These are phyloP conservation scores for Aureobasidium sp. DNA, from an alignment of 2,329 filamentous ascomycete genomes.

Conservation along the genomic window DNA sequence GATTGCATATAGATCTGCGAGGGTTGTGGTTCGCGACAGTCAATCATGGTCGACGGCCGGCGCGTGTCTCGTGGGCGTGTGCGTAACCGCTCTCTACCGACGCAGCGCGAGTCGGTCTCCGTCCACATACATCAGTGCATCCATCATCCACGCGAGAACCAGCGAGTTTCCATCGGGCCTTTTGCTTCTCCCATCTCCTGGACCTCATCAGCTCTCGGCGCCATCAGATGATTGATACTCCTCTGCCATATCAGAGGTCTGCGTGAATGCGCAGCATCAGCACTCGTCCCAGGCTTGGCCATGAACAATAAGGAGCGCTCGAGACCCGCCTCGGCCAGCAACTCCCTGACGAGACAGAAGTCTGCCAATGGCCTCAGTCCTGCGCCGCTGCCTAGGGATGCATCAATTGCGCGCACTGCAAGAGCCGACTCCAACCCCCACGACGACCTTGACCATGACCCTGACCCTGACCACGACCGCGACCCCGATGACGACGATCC, in stretches of 20 bases:
- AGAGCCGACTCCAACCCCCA: slow-evolving; percentile 19
- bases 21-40: not conserved
- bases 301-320: slow-evolving; percentile 16
- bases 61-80: not conserved
- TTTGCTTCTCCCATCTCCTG: not conserved
- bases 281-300: slow-evolving; percentile 11
- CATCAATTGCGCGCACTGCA: slow-evolving; percentile 31
- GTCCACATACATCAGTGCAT: slow-evolving; percentile 28
- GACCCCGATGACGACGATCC: slow-evolving; percentile 38
- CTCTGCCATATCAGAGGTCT: slow-evolving; percentile 7
- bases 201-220: not conserved
- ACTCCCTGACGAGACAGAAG: slow-evolving; percentile 6
- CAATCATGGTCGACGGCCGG: not conserved
- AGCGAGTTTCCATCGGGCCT: slow-evolving; percentile 8
- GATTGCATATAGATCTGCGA: not conserved
- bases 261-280: slow-evolving; percentile 13
- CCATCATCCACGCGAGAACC: slow-evolving; percentile 4
- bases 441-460: slow-evolving; percentile 5
- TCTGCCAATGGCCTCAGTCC: slow-evolving; percentile 3
- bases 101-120: not conserved
- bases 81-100: not conserved
- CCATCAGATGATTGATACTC: slow-evolving; percentile 9
- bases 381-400: slow-evolving; percentile 35
- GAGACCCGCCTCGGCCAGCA: slow-evolving; percentile 12
- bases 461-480: slow-evolving; percentile 13